phyloP scores from a whole-genome alignment of 73 alveolate genomes.

The Symbiodinium natans region DNA sequence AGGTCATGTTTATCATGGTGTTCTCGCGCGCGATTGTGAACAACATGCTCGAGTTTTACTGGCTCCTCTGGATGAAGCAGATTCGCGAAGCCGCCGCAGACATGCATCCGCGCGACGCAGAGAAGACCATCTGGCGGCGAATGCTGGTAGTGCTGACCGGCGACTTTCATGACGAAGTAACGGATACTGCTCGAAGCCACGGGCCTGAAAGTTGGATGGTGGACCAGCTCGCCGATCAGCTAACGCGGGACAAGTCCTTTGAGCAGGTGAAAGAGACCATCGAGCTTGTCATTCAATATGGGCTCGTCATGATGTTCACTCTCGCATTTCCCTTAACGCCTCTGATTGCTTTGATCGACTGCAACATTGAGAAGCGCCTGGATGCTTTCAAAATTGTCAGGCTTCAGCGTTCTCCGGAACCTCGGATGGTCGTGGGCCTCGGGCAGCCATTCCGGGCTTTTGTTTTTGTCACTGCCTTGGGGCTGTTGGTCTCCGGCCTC shows the following conservation, averaged over 20 bases:
- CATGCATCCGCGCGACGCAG: neutral
- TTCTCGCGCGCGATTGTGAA: slow-evolving; percentile 34
- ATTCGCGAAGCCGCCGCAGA: neutral
- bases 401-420: slow-evolving; percentile 75
- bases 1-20: slow-evolving; percentile 28
- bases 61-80: slow-evolving; percentile 89
- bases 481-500: slow-evolving; percentile 54
- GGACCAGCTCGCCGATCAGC: slow-evolving; percentile 5
- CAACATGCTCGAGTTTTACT: slow-evolving; percentile 71
- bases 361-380: slow-evolving; percentile 83
- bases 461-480: slow-evolving; percentile 70
- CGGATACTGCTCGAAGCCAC: neutral
- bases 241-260: neutral
- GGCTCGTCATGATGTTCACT: slow-evolving; percentile 73
- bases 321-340: slow-evolving; percentile 86
- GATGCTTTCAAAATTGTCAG: slow-evolving; percentile 47
- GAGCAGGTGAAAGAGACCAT: slow-evolving; percentile 61
- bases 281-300: slow-evolving; percentile 73
- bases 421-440: slow-evolving; percentile 89
- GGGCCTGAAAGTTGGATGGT: slow-evolving; percentile 11
- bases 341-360: slow-evolving; percentile 44
- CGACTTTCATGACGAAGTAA: slow-evolving; percentile 14
- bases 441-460: slow-evolving; percentile 69
- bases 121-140: neutral
- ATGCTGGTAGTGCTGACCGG: slow-evolving; percentile 6